These are phyloP conservation scores for Ophiostoma tasmaniense DNA, from an alignment of 2,329 filamentous ascomycete genomes.

Conservation along the genomic window DNA sequence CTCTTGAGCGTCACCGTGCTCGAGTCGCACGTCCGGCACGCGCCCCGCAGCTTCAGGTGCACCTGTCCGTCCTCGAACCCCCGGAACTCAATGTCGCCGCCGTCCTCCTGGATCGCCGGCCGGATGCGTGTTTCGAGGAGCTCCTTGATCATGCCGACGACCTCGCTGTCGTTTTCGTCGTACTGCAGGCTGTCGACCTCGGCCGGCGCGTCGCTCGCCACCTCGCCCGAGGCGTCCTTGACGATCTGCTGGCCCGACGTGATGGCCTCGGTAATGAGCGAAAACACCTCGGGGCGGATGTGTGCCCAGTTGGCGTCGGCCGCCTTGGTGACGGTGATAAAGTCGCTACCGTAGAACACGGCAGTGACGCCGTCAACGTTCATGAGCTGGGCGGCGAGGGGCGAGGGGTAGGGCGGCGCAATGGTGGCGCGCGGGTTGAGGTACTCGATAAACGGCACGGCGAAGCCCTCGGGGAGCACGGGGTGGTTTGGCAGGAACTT, in stretches of 20 bases:
- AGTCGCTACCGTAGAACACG: constrained; percentile 89
- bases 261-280: constrained; percentile 86
- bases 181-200: constrained; percentile 65
- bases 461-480: constrained; percentile 66
- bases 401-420: constrained; percentile 80
- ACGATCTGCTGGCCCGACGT: constrained; percentile 78
- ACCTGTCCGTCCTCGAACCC: constrained; percentile 84
- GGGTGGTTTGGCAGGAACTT: constrained; percentile 92
- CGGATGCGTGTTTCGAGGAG: constrained; percentile 89
- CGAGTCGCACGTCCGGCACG: constrained; percentile 91
- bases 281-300: constrained; percentile 90
- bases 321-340: constrained; percentile 93
- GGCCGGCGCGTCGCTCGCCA: constrained; percentile 35
- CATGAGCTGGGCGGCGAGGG: constrained; percentile 81
- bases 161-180: constrained; percentile 85
- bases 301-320: constrained; percentile 86
- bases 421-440: constrained; percentile 81
- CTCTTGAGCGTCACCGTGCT: constrained; percentile 96
- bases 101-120: constrained; percentile 94
- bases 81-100: constrained; percentile 91
- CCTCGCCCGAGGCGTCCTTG: constrained; percentile 30
- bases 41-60: constrained; percentile 78
- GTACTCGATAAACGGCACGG: constrained; percentile 82
- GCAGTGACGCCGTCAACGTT: constrained; percentile 91
- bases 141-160: constrained; percentile 98